Evolutionary conservation across 2,329 filamentous ascomycete species (phyloP).

Genomic region (Dothideomycetidae sp.): DNA sequence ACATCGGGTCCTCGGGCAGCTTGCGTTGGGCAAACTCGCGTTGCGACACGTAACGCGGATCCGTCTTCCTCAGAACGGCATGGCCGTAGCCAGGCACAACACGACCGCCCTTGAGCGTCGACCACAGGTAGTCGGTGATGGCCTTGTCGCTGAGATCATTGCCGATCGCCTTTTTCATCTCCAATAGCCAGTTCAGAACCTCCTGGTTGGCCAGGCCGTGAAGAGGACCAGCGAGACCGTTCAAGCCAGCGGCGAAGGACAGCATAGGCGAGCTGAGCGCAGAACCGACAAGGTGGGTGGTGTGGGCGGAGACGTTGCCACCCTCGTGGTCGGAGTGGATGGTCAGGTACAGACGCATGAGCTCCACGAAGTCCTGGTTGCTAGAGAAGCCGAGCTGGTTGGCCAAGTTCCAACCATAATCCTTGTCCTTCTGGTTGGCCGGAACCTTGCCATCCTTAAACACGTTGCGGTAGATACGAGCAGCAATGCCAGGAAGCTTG

Average conservation of each 20-base stretch:
- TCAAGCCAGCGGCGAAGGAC: constrained; percentile 88
- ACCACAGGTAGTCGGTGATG: constrained; percentile 98
- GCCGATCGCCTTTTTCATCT: constrained; percentile 95
- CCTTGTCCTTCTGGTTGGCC: constrained; percentile 93
- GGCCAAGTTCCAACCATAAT: constrained; percentile 98
- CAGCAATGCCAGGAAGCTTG: constrained; percentile 94
- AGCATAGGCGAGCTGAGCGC: constrained; percentile 96
- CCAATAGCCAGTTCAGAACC: constrained; percentile 94
- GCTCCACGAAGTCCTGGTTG: constrained; percentile 94
- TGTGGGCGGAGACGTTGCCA: constrained; percentile 96
- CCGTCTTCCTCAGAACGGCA: constrained; percentile 98
- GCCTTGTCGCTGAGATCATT: constrained; percentile 90
- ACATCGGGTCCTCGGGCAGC: constrained; percentile 95
- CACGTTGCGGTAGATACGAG: constrained; percentile 99
- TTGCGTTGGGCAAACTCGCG: constrained; percentile 91
- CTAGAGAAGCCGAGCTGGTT: constrained; percentile 96
- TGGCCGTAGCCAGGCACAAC: constrained; percentile 98
- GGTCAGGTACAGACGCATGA: constrained; percentile 97
- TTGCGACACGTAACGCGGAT: constrained; percentile 97
- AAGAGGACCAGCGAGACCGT: constrained; percentile 94
- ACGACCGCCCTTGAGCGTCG: constrained; percentile 85
- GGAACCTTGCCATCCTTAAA: constrained; percentile 99
- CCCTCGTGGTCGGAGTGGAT: constrained; percentile 99
- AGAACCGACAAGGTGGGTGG: constrained; percentile 92
- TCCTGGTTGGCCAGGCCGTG: constrained; percentile 99